Evolutionary conservation across 2,329 filamentous ascomycete species (phyloP), one percentile per base, ranked within the genome.

Genomic region (Ophiostoma sp.): DNA sequence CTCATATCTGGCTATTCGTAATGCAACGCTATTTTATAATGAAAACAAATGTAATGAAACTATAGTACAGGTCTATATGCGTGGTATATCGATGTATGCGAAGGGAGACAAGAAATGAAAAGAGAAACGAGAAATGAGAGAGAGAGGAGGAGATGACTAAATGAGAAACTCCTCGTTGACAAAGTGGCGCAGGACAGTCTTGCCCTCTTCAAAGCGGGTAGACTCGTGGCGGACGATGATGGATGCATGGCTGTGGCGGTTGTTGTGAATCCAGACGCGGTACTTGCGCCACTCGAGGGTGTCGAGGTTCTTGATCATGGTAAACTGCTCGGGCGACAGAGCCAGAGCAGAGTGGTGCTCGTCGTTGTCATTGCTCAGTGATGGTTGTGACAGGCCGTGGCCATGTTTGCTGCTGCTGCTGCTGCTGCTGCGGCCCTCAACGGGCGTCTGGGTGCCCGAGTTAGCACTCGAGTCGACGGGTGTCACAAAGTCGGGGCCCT

Each of bases 231-330:
- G 86, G 48, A 96, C 89, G 73, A 98, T 92, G 67, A 98, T 96
- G 3, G 94, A 94, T 0, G 94, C 94, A 79, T 98, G 94, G 72
- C 87, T 92, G 77, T 97, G 92, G n/a, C 84, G 81, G 69, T 88
- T 85, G 6, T 93, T 90, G 73, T 90, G 90, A 54, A 95, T 94
- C 80, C 90, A 89, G 3, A 94, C 87, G 0, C 85, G 86, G 73
- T 87, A 89, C 77, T 89, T 90, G 67, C 83, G 82, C 85, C 87
- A 90, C 4, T 84, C 83, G 1, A 89, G 77, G n/a, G 78, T 77
- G 75, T 98, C 88, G 67, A 98, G 82, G 11, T 88, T 86, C 39
- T 90, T 84, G 72, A 97, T 91, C 87, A 97, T 97, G 67, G 86
- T 84, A 77, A 97, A 96, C 79, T 98, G 94, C 67, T 88, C 86